Percentiles rank a stretch among this genome's conserved stretches.
Evolutionary conservation across 2,329 filamentous ascomycete species (phyloP).

Genomic region (Botrytis aclada): DNA sequence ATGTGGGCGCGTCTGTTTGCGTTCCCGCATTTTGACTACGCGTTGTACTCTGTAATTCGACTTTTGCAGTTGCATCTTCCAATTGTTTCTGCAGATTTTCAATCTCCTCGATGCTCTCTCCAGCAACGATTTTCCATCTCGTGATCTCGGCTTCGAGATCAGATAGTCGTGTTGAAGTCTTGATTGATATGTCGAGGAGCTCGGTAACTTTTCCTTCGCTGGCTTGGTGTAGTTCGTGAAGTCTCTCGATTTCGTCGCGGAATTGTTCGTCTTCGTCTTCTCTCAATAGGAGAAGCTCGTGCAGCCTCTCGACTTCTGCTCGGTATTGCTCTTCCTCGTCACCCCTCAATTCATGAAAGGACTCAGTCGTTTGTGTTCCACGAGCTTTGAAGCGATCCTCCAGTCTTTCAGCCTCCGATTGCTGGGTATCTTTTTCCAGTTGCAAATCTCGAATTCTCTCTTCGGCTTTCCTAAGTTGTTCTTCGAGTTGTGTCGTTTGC

Average conservation of each 20-base stretch:
- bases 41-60: neutral
- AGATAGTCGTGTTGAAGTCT: neutral
- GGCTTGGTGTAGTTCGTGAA: neutral
- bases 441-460: neutral
- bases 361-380: neutral
- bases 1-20: neutral
- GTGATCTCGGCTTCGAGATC: slow-evolving; percentile 1
- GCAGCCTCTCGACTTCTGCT: neutral
- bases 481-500: neutral
- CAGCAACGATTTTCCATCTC: neutral
- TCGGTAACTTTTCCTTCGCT: neutral
- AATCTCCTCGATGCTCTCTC: neutral
- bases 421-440: neutral
- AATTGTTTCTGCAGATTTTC: neutral
- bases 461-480: neutral
- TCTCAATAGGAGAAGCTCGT: neutral
- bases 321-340: slow-evolving; percentile 3
- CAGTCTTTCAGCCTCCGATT: neutral
- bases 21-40: neutral
- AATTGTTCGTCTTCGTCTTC: slow-evolving; percentile 1
- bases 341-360: neutral
- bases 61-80: neutral
- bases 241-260: neutral
- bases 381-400: neutral
- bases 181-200: neutral